Evolutionary conservation across 306 rosid genomes (phyloP), one percentile per base, ranked within the genome.

Genomic region (Cucurbita moschata): DNA sequence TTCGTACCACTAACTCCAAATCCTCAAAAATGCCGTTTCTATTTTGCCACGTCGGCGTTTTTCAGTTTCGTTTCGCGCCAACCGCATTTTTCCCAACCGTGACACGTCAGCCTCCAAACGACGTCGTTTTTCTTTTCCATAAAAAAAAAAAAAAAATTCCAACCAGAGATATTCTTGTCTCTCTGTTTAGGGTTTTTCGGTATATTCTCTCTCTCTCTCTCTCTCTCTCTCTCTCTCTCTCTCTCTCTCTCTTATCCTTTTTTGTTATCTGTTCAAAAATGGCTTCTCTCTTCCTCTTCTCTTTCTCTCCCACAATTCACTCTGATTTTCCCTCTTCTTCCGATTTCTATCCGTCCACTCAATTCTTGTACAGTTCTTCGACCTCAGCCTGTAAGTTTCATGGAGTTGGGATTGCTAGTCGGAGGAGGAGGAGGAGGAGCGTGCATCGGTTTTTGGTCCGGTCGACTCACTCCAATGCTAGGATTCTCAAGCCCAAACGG

Each of bases 381-480:
- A 71, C 50, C 0, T 57, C 71, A 21, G 75, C 59, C 64, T 72
- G 79, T 1, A 69, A 18, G 23, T 72, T 44, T 67, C 14, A 30
- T 52, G 69, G 68, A 55, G 64, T 71, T 7, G 57, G 66, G 53
- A 4, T 42, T 67, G 50, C 23, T 14, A 64, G 69, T 56, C 64
- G 73, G 49, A 63, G 18, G 14, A 50, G 77, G 40, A 56, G 76
- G 40, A 56, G 76, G 40, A 46, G 73, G 35, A 46, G 77, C 4
- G 7, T 73, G n/a, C 44, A 71, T 64, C 75, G 82, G 65, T 73
- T 87, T 59, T 81, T 83, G 40, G 85, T 82, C 69, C 76, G 79
- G 67, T 88, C 96, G 0, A 83, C 91, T 8, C 99, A 94, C 84
- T 89, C 99, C 77, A 94, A 79, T 81, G 86, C 91, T 0, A 86